These are phyloP conservation scores for Alternaria novae-zelandiae DNA, from an alignment of 2,329 filamentous ascomycete species.

Conservation along the genomic window DNA sequence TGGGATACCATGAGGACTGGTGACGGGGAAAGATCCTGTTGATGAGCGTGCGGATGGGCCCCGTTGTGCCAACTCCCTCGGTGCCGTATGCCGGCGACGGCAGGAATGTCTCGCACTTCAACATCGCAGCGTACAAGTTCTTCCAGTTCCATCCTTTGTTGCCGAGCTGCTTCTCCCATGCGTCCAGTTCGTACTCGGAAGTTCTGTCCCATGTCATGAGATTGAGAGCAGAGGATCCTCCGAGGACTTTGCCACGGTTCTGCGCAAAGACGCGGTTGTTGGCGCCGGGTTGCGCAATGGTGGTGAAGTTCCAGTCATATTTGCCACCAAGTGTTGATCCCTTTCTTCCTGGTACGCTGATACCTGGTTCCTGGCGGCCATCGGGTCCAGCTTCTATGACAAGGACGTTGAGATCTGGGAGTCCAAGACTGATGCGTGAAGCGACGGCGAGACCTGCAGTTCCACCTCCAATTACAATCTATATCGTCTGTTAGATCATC, in stretches of 20 bases:
- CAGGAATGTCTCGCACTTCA: conserved; percentile 40
- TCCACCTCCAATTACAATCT: conserved; percentile 34
- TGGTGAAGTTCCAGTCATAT: conserved; percentile 53
- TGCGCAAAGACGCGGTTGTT: conserved; percentile 51
- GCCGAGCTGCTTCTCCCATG: conserved; percentile 37
- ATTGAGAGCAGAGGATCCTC: conserved; percentile 56
- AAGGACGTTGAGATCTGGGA: conserved; percentile 28
- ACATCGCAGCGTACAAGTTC: conserved; percentile 40
- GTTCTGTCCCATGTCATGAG: conserved; percentile 47
- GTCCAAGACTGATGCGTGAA: conserved; percentile 42
- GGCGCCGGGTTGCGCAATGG: conserved; percentile 50
- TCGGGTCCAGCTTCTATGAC: conserved; percentile 41
- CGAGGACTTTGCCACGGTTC: conserved; percentile 57
- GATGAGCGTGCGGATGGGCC: conserved; percentile 45
- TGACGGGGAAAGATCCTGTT: conserved; percentile 55
- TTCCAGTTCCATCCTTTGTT: conserved; percentile 45
- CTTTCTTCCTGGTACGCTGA: conserved; percentile 35
- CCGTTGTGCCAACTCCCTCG: conserved; percentile 36
- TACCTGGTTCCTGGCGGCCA: conserved; percentile 33
- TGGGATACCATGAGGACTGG: conserved; percentile 54
- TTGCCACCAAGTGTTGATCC: conserved; percentile 35
- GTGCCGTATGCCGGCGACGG: conserved; percentile 34
- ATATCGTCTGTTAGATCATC: not conserved
- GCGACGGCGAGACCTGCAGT: conserved; percentile 40
- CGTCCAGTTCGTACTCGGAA: conserved; percentile 37